Base-by-base conservation (phyloP, 139 green algal species). In the Asterochloris erici region DNA sequence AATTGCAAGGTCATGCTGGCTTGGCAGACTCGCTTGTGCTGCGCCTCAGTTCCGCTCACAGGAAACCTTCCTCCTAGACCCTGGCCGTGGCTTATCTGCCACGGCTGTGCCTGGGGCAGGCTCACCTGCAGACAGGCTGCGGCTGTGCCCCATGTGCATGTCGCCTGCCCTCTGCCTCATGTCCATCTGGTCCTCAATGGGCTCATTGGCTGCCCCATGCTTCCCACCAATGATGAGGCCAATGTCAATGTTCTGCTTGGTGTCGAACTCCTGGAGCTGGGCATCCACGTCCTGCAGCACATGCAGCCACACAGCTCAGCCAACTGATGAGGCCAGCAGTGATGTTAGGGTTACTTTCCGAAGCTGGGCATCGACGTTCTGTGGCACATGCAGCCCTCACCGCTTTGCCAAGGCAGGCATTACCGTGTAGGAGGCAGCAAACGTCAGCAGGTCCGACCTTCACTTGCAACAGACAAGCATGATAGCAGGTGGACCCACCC, bases 351-450 rank as follows among this genome's bases (percentile, higher is more conserved):
- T 71, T 76, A 84, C 28, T 17, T 79, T 47, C 26, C 74, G 23
- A 28, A 87, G 80, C 84, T 87, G 38, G 26, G 68, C 70, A 69
- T 85, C 63, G 60, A 83, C 84, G 29, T 85, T 75, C 75, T 84
- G 73, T 24, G 79, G 12, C 13, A 47, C 24, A 63, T 13, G 29
- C 15, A 76, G 38, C 38, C 38, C 38, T 10, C 38, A 54, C 38
- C 38, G 38, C 38, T 54, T 54, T 10, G 38, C 38, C 38, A 54
- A 54, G 6, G 38, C 38, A 54, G 38, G 38, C 38, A 54, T 10
- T 6, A 10, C 2, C 6, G 38, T 54, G 38, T 54, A 6, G 38
- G 6, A 6, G 38, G 38, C 38, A 54, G 38, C 38, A 54, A 10
- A 54, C 6, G 38, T 54, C 38, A 54, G 38, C 38, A 54, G 38